These are phyloP conservation scores for Leccinum rimulosum DNA, from an alignment of 768 basidiomycete species.

Conservation along the genomic window DNA sequence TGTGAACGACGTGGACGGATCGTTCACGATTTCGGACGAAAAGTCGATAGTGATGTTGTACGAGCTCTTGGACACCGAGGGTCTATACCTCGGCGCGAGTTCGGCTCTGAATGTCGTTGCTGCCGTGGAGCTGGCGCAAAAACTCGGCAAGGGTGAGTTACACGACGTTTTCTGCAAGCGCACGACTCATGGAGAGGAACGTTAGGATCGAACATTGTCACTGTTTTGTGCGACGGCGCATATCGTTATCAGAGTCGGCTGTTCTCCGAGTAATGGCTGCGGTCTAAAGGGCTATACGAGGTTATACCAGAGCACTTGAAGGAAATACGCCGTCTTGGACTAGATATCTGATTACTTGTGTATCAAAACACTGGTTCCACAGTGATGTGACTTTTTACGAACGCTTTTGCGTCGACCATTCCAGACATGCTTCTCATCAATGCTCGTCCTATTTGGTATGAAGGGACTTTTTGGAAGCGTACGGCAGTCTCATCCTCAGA, in stretches of 20 bases:
- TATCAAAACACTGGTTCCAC: not conserved
- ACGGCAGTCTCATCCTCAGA: not conserved
- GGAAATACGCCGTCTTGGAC: constrained; percentile 85
- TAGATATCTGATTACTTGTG: constrained; percentile 29
- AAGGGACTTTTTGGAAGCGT: not conserved
- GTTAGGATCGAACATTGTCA: constrained; percentile 79
- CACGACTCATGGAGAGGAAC: not conserved
- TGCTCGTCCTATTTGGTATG: not conserved
- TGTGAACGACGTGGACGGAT: constrained; percentile 73
- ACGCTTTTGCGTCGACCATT: not conserved
- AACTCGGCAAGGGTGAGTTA: constrained; percentile 72
- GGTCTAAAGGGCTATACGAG: constrained; percentile 69
- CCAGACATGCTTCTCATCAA: not conserved
- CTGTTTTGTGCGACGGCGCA: constrained; percentile 92
- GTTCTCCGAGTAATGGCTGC: constrained; percentile 92
- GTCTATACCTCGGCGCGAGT: constrained; percentile 92
- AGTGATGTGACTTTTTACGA: rapidly evolving
- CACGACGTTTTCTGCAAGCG: not conserved
- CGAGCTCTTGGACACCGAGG: constrained; percentile 86
- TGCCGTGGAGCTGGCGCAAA: constrained; percentile 82
- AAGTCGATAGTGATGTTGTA: constrained; percentile 94
- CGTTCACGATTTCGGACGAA: constrained; percentile 82
- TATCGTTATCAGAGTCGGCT: constrained; percentile 96
- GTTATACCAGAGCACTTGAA: constrained; percentile 81
- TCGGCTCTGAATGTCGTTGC: constrained; percentile 95